Evolutionary conservation across 345 rosid genomes (phyloP).

Genomic region (Geranium brycei): DNA sequence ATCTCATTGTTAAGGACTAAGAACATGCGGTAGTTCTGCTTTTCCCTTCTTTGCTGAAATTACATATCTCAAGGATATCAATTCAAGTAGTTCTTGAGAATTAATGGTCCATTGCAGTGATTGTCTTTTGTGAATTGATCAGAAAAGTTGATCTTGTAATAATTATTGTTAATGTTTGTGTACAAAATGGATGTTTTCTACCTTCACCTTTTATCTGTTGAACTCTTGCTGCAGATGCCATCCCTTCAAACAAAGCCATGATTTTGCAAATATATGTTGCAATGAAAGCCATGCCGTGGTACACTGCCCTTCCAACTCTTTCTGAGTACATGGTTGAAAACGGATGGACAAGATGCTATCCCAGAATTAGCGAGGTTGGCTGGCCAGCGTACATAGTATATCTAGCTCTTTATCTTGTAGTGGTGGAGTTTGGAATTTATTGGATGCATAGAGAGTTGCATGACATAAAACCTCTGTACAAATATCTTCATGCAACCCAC

Average conservation of each 20-base stretch:
- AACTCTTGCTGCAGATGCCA: conserved; percentile 51
- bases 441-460: conserved; percentile 96
- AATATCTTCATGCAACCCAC: conserved; percentile 77
- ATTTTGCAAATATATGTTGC: conserved; percentile 76
- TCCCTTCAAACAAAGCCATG: conserved; percentile 79
- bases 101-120: neutral
- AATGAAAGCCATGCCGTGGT: conserved; percentile 94
- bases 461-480: conserved; percentile 86
- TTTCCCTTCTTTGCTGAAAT: no score
- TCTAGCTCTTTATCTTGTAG: conserved; percentile 39
- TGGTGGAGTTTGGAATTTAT: conserved; percentile 86
- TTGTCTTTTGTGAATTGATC: neutral
- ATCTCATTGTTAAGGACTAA: no score
- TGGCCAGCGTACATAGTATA: conserved; percentile 38
- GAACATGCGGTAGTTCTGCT: no score
- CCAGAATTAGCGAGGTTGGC: conserved; percentile 50
- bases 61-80: neutral
- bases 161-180: no score
- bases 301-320: conserved; percentile 64
- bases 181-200: neutral
- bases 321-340: conserved; percentile 75
- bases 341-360: conserved; percentile 81
- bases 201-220: conserved; percentile 4
- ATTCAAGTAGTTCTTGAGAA: neutral
- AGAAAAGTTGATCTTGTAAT: neutral